Percentiles rank a stretch among this genome's conserved stretches.
Conservation (phyloP, 1,284 basidiomycete genomes). For the Athelia psychrophila region DNA sequence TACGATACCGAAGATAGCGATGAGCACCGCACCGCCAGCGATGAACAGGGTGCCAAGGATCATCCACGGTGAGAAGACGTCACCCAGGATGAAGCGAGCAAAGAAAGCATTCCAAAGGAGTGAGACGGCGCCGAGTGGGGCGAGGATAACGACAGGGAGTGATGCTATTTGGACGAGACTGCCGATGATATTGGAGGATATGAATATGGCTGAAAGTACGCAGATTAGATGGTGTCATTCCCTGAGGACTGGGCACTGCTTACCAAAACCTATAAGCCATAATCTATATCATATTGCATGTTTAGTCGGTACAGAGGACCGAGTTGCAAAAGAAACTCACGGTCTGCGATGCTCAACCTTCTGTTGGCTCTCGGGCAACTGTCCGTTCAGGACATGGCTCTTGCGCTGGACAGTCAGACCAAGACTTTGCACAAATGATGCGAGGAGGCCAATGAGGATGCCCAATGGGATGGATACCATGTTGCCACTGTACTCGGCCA, state of each 20-base stretch:
- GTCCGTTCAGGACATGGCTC: slow-evolving; percentile 88
- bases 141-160: slow-evolving; percentile 89
- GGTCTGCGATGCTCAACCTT: slow-evolving; percentile 76
- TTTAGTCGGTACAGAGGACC: slow-evolving; percentile 4
- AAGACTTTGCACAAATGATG: slow-evolving; percentile 88
- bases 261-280: slow-evolving; percentile 82
- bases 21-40: slow-evolving; percentile 85
- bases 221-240: slow-evolving; percentile 7
- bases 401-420: slow-evolving; percentile 94
- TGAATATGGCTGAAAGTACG: slow-evolving; percentile 55
- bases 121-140: slow-evolving; percentile 89
- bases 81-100: slow-evolving; percentile 82
- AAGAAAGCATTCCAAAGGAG: slow-evolving; percentile 96
- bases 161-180: slow-evolving; percentile 95
- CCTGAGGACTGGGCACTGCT: slow-evolving; percentile 16
- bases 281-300: slow-evolving; percentile 39
- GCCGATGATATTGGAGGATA: slow-evolving; percentile 89
- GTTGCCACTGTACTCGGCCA: too few species aligned
- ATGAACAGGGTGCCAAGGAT: slow-evolving; percentile 85
- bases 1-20: slow-evolving; percentile 91
- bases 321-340: slow-evolving; percentile 40
- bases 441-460: slow-evolving; percentile 76
- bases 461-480: slow-evolving; percentile 49
- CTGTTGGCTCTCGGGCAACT: slow-evolving; percentile 60
- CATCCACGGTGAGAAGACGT: slow-evolving; percentile 85